Percentiles rank a stretch among this genome's conserved stretches.
These are phyloP conservation scores for Irpex lacteus DNA, from an alignment of 1,284 basidiomycete genomes.

Conservation along the genomic window DNA sequence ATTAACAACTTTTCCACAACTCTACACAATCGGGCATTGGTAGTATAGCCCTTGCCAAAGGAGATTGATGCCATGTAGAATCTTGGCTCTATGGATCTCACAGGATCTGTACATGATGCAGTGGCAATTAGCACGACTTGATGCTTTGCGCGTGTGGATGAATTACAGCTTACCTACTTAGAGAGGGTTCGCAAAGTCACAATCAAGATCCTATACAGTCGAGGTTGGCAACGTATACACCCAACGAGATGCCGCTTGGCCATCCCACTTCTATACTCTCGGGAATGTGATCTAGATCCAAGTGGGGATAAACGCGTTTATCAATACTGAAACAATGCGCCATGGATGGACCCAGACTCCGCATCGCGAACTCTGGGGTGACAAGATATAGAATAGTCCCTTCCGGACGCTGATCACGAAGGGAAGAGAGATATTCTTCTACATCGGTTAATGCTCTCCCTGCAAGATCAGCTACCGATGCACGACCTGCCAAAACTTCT, in stretches of 20 bases:
- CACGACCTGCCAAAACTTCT: conserved; percentile 17
- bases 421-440: conserved; percentile 17
- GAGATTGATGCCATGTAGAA: background rate
- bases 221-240: conserved; percentile 26
- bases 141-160: too few species aligned
- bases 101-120: background rate
- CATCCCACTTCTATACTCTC: conserved; percentile 31
- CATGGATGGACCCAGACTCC: conserved; percentile 16
- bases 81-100: background rate
- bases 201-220: conserved; percentile 15
- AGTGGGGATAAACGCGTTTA: conserved; percentile 32
- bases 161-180: background rate
- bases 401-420: background rate
- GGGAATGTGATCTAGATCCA: conserved; percentile 36
- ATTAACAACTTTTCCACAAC: background rate
- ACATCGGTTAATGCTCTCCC: conserved; percentile 23
- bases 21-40: background rate
- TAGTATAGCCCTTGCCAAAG: background rate
- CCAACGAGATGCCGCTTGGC: conserved; percentile 30
- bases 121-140: background rate
- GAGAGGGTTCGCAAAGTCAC: background rate
- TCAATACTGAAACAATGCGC: conserved; percentile 22
- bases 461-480: conserved; percentile 23
- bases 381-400: conserved; percentile 25
- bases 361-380: conserved; percentile 28